Conservation (phyloP, 495 filamentous ascomycete genomes). For the Trichoderma asperelloides region DNA sequence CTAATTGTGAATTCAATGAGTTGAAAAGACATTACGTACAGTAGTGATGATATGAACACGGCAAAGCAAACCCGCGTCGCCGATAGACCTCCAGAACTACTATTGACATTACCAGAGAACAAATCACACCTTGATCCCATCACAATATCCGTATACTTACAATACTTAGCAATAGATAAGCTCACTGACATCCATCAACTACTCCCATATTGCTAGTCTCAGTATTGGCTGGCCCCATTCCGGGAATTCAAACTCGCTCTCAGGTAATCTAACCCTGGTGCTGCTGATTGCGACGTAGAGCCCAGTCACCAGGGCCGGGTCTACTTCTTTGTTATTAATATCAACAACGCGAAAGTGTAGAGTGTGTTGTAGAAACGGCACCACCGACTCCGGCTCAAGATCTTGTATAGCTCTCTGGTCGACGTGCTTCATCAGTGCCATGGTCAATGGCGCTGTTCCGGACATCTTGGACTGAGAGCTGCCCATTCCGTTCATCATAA, state of each 20-base stretch:
- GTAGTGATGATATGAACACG: not conserved
- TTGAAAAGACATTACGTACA: not conserved
- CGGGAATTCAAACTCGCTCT: constrained; percentile 31
- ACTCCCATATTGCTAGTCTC: not conserved
- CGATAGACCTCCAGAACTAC: not conserved
- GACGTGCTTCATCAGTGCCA: constrained; percentile 36
- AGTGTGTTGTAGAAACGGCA: constrained; percentile 33
- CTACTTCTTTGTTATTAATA: constrained; percentile 20
- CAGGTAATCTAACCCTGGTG: constrained; percentile 28
- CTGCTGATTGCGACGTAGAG: constrained; percentile 33
- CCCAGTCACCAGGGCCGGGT: constrained; percentile 18
- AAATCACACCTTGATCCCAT: not conserved
- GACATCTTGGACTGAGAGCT: constrained; percentile 25
- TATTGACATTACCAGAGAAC: not conserved
- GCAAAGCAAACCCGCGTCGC: not conserved
- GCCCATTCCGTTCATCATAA: constrained; percentile 24
- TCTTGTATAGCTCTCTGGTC: constrained; percentile 27
- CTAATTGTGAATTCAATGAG: not conserved
- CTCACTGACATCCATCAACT: not conserved
- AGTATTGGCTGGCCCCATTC: constrained; percentile 25
- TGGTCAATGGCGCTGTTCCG: constrained; percentile 50
- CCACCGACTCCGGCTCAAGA: constrained; percentile 32
- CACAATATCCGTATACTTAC: not conserved
- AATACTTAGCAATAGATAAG: not conserved
- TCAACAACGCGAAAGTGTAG: constrained; percentile 33